These are phyloP conservation scores for Acanthamoeba triangularis DNA, from an alignment of 208 protist genomes.

Conservation along the genomic window DNA sequence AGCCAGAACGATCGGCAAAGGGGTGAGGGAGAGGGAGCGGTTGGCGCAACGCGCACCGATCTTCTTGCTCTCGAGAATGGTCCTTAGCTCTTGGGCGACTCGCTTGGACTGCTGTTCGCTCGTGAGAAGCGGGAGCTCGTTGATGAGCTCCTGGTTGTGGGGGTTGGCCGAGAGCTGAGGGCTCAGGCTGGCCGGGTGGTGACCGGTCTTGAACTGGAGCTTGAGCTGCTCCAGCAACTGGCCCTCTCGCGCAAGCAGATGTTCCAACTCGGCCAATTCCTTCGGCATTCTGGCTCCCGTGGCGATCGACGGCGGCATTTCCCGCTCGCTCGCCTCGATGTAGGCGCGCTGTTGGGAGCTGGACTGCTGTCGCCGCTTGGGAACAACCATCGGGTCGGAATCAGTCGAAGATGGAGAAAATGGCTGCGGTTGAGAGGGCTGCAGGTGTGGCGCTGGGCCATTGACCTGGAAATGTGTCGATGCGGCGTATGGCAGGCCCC, in stretches of 20 bases:
- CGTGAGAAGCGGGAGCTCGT: background rate
- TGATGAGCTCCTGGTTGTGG: constrained; percentile 1
- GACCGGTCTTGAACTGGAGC: constrained; percentile 10
- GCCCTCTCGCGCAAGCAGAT: background rate
- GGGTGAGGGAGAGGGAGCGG: background rate
- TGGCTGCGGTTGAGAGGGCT: background rate
- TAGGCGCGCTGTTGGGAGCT: background rate
- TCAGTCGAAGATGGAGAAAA: background rate
- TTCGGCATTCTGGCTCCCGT: background rate
- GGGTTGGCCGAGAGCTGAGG: background rate
- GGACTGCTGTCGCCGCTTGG: background rate
- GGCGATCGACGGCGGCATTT: background rate
- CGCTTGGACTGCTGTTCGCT: background rate
- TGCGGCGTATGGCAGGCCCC: background rate
- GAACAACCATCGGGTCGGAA: background rate
- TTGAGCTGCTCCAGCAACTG: constrained; percentile 38
- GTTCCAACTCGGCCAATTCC: background rate
- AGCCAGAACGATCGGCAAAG: background rate
- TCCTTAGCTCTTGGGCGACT: background rate
- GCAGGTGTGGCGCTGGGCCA: background rate
- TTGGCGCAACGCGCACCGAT: background rate
- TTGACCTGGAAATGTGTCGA: background rate
- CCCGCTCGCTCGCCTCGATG: background rate
- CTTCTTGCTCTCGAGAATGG: constrained; percentile 23
- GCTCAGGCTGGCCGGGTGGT: background rate